phyloP scores from a whole-genome alignment of 2,329 filamentous ascomycete genomes.

The Colletotrichum melonis region DNA sequence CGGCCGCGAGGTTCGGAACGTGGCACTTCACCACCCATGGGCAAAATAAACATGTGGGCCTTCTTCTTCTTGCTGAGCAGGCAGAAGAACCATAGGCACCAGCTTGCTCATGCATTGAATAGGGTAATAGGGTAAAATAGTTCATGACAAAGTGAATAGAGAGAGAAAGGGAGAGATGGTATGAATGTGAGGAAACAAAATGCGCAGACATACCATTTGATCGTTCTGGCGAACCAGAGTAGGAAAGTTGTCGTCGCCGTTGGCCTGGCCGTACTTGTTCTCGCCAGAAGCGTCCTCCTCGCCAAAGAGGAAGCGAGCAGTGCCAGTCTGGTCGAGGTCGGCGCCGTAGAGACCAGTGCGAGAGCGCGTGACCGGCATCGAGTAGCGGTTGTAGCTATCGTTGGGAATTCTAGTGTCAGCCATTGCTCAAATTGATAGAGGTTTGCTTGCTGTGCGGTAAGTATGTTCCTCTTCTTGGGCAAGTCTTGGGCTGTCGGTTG shows the following conservation, averaged over 20 bases:
- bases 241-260: conserved; percentile 87
- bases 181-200: neutral
- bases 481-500: neutral
- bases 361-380: conserved; percentile 86
- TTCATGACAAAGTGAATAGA: neutral
- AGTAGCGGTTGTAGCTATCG: conserved; percentile 85
- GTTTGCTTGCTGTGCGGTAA: neutral
- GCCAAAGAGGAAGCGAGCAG: conserved; percentile 86
- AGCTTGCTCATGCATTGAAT: conserved; percentile 4
- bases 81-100: neutral
- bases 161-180: neutral
- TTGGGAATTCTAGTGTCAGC: conserved; percentile 37
- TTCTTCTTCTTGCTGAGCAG: neutral
- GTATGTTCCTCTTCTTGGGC: conserved; percentile 16
- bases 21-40: neutral
- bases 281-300: conserved; percentile 78
- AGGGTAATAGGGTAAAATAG: neutral
- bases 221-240: conserved; percentile 78
- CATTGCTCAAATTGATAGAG: neutral
- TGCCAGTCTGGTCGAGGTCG: conserved; percentile 84
- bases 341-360: conserved; percentile 75
- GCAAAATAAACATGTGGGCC: neutral
- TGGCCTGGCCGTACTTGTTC: conserved; percentile 76
- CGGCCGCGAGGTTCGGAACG: neutral
- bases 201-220: conserved; percentile 60